Base-by-base conservation (phyloP, 192 early-diverging fungal genomes). In the Backusella tarrabulga region DNA sequence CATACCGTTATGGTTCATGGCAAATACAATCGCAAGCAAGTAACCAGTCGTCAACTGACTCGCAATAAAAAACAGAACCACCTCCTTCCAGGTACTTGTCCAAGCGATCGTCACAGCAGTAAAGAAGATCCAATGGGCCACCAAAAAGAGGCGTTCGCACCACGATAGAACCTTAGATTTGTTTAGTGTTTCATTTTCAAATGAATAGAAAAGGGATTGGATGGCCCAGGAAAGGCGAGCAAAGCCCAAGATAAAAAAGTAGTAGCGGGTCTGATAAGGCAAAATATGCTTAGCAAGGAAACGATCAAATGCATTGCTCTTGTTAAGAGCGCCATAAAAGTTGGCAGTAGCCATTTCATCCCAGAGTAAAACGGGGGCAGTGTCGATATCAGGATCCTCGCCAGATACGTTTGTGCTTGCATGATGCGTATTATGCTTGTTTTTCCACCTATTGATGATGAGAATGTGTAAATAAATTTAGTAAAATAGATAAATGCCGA, bases 391-490 rank as follows among this genome's bases (percentile, higher is more conserved):
- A 44, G 94, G 94, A 88, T 96, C 94, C 34, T 90, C 85, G 9
- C 83, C 83, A 80, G 92, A 90, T 67, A 96, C 88, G 79, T 96
- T 96, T 76, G 94, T 91, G 6, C 88, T 86, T 6, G 87, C 89
- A 83, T 96, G 94, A 80, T 96, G 94, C 23, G 93, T 94, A 86
- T 91, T 92, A 85, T 96, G 94, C 86, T 95, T 95, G 82, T 94
- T 86, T 80, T 95, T 95, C 94, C 94, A 95, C 91, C 85, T 87
- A 44, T 44, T 15, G 4, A 17, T 11, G 4, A 17, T 44, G 15
- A 44, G 12, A 44, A 44, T 32, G 32, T 32, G 1, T 32, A 54
- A 23, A 23, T 7, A 54, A 54, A 23, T 54, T 54, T 21, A 54
- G 17, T 21, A 23, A 54, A 54, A 40, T 40, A 19, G 52, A 54